Evolutionary conservation across 108 stramenopile genomes (phyloP).

Genomic region (Skeletonema costatum): DNA sequence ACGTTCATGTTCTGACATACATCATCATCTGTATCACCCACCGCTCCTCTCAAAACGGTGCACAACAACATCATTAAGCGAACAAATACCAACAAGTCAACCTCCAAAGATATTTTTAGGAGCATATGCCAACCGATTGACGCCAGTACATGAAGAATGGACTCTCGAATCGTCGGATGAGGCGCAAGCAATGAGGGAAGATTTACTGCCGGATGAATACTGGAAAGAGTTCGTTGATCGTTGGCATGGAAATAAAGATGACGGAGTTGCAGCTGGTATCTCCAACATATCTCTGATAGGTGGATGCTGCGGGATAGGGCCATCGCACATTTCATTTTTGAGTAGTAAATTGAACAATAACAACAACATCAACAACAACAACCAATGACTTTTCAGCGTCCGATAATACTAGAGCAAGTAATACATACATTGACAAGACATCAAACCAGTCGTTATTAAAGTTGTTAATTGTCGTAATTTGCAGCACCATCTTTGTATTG

Average conservation of each 20-base stretch:
- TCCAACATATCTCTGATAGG: slow-evolving; percentile 58
- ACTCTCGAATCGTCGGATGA: slow-evolving; percentile 67
- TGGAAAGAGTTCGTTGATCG: slow-evolving; percentile 64
- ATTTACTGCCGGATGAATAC: slow-evolving; percentile 66
- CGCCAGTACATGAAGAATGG: slow-evolving; percentile 73
- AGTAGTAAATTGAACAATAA: slow-evolving; percentile 13
- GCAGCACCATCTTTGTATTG: slow-evolving; percentile 28
- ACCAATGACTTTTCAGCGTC: not conserved
- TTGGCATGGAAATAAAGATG: slow-evolving; percentile 48
- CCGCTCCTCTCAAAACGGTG: not conserved
- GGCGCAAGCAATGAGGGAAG: slow-evolving; percentile 78
- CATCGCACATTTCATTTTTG: slow-evolving; percentile 58
- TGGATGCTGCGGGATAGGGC: slow-evolving; percentile 91
- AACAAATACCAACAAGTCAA: not conserved
- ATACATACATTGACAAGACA: not conserved
- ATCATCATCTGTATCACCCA: slow-evolving; percentile 20
- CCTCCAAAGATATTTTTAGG: slow-evolving; percentile 58
- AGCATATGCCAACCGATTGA: slow-evolving; percentile 85
- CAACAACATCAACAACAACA: not conserved
- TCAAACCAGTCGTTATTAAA: not conserved
- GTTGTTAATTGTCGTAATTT: slow-evolving; percentile 26
- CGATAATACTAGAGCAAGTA: not conserved
- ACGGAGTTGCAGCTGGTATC: slow-evolving; percentile 21
- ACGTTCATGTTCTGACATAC: slow-evolving; percentile 23
- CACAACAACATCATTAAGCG: not conserved